These are phyloP conservation scores for Pochonia chlamydosporia DNA, from an alignment of 2,329 filamentous ascomycete genomes.

Conservation along the genomic window DNA sequence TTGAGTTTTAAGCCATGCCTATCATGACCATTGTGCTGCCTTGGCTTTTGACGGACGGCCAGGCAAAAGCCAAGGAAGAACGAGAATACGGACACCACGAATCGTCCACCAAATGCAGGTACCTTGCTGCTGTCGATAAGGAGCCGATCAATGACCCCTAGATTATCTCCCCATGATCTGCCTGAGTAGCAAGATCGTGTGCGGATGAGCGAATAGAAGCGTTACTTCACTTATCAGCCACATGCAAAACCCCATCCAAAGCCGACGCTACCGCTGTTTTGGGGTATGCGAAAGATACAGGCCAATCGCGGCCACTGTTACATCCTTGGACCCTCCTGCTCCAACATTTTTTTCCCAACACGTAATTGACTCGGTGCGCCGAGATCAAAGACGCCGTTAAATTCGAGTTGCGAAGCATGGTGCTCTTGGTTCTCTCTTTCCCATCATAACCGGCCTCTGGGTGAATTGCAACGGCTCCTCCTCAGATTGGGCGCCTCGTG, in stretches of 20 bases:
- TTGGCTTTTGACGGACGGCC: too few relatives aligned
- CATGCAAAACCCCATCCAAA: background rate
- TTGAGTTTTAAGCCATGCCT: too few relatives aligned
- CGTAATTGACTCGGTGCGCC: background rate
- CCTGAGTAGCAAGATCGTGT: background rate
- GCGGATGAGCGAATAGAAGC: background rate
- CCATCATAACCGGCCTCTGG: too few relatives aligned
- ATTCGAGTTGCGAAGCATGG: too few relatives aligned
- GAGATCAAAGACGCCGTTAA: background rate
- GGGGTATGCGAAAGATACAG: background rate
- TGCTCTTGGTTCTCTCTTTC: too few relatives aligned
- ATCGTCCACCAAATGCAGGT: background rate
- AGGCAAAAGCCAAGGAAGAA: background rate
- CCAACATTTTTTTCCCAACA: background rate
- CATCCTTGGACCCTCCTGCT: background rate
- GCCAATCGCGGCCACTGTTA: background rate
- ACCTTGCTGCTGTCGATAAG: too few relatives aligned
- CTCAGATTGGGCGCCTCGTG: background rate
- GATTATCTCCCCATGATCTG: background rate
- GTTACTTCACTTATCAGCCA: background rate
- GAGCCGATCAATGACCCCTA: background rate
- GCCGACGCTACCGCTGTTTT: background rate
- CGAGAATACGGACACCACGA: too few relatives aligned
- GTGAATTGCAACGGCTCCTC: too few relatives aligned
- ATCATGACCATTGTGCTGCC: too few relatives aligned